phyloP scores from a whole-genome alignment of 257 asterid species.

The Salvia hispanica region DNA sequence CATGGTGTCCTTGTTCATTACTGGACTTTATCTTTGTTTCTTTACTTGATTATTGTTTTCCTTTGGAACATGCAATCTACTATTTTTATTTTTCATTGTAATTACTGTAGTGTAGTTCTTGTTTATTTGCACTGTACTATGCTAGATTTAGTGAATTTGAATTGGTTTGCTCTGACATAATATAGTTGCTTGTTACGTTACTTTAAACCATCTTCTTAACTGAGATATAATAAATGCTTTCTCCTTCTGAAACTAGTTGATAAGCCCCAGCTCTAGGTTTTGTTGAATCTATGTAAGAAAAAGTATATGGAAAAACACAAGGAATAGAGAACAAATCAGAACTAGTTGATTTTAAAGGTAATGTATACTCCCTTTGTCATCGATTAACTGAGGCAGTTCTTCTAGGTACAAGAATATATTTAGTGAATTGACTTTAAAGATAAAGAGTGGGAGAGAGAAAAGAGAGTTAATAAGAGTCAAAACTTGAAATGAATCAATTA shows the following conservation, averaged over 20 bases:
- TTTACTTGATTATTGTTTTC: not conserved
- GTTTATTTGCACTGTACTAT: not conserved
- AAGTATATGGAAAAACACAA: too few species aligned
- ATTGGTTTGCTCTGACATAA: not conserved
- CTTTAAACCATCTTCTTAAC: too few species aligned
- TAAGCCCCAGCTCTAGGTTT: not conserved
- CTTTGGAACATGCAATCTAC: not conserved
- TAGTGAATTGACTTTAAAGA: too few species aligned
- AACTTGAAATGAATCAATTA: too few species aligned
- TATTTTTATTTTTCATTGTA: not conserved
- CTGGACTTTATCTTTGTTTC: not conserved
- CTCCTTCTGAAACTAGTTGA: not conserved
- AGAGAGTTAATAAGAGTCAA: too few species aligned
- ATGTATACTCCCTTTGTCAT: too few species aligned
- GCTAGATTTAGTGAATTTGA: not conserved
- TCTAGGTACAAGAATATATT: too few species aligned
- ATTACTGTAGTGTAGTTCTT: not conserved
- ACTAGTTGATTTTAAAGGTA: too few species aligned
- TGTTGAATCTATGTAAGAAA: not conserved
- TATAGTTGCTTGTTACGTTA: not conserved
- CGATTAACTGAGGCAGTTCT: too few species aligned
- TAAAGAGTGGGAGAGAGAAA: too few species aligned
- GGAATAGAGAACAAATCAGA: too few species aligned
- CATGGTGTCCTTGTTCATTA: not conserved
- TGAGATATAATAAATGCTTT: not conserved